Percentiles rank a stretch among this genome's conserved stretches.
phyloP scores from a whole-genome alignment of 2,329 filamentous ascomycete species.

The Amauroascus niger region DNA sequence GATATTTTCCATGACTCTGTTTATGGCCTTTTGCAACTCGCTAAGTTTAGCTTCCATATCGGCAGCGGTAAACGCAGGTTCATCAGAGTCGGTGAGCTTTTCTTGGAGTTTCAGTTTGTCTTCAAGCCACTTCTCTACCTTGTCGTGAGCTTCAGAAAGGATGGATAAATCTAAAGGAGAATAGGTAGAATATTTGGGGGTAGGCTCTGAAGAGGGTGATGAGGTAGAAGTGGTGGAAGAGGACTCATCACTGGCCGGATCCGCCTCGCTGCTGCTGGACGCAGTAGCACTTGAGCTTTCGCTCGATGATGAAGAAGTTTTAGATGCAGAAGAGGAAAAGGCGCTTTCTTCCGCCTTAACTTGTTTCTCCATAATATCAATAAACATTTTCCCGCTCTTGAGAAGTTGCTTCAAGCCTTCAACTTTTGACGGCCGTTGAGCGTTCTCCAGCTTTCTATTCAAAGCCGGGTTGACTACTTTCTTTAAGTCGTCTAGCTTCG shows the following conservation, averaged over 20 bases:
- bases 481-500: constrained; percentile 66
- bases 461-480: constrained; percentile 68
- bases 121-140: constrained; percentile 63
- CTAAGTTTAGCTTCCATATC: constrained; percentile 61
- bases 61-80: constrained; percentile 63
- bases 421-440: constrained; percentile 60
- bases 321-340: constrained; percentile 44
- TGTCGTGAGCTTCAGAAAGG: constrained; percentile 53
- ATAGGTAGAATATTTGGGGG: constrained; percentile 58
- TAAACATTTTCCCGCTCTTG: constrained; percentile 59
- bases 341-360: constrained; percentile 61
- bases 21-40: constrained; percentile 59
- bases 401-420: constrained; percentile 60
- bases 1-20: constrained; percentile 61
- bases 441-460: constrained; percentile 61
- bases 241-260: constrained; percentile 34
- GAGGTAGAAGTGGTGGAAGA: constrained; percentile 26
- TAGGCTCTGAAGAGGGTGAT: constrained; percentile 30
- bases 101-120: constrained; percentile 62
- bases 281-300: constrained; percentile 24
- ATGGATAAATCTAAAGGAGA: constrained; percentile 59
- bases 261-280: constrained; percentile 34
- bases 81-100: constrained; percentile 57
- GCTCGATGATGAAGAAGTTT: constrained; percentile 29
- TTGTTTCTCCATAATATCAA: constrained; percentile 59